These are phyloP conservation scores for Panicum hallii DNA, from an alignment of 202 grass and related monocot genomes.

Conservation along the genomic window DNA sequence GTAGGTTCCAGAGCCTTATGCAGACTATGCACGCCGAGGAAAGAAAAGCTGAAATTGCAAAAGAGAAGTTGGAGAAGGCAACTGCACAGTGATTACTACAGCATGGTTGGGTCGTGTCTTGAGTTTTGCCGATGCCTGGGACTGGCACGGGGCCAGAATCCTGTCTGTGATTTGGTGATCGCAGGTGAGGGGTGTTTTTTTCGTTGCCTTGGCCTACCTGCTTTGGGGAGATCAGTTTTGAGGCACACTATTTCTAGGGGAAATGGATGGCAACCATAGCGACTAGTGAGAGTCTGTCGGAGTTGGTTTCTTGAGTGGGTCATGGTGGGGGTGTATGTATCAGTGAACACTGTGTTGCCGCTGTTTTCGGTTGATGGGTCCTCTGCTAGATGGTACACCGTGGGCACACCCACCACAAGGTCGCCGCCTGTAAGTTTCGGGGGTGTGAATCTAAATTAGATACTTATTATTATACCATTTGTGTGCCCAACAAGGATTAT, in stretches of 20 bases:
- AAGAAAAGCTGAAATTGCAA: constrained; percentile 76
- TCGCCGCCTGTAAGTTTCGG: constrained; percentile 51
- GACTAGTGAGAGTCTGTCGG: background rate
- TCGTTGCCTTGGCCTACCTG: constrained; percentile 43
- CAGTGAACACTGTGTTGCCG: constrained; percentile 7
- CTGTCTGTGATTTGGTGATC: constrained; percentile 45
- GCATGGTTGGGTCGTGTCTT: constrained; percentile 29
- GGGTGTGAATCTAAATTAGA: constrained; percentile 11
- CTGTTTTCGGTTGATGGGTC: constrained; percentile 37
- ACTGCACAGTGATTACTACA: constrained; percentile 46
- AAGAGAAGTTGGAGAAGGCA: constrained; percentile 79
- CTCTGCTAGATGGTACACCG: too few species aligned
- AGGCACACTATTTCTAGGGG: constrained; percentile 34
- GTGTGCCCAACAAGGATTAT: too few species aligned
- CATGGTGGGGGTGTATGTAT: too few species aligned
- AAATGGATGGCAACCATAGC: background rate
- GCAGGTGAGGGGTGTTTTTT: background rate
- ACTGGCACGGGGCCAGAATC: constrained; percentile 28
- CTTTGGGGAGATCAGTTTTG: constrained; percentile 46
- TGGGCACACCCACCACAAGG: too few species aligned
- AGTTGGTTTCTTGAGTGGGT: constrained; percentile 12
- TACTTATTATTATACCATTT: too few species aligned
- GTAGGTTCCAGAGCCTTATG: constrained; percentile 80
- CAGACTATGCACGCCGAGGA: constrained; percentile 79
- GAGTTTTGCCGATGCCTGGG: constrained; percentile 46